These are phyloP conservation scores for Umbelopsis sp. DNA, from an alignment of 192 early-diverging fungal species.

Conservation along the genomic window DNA sequence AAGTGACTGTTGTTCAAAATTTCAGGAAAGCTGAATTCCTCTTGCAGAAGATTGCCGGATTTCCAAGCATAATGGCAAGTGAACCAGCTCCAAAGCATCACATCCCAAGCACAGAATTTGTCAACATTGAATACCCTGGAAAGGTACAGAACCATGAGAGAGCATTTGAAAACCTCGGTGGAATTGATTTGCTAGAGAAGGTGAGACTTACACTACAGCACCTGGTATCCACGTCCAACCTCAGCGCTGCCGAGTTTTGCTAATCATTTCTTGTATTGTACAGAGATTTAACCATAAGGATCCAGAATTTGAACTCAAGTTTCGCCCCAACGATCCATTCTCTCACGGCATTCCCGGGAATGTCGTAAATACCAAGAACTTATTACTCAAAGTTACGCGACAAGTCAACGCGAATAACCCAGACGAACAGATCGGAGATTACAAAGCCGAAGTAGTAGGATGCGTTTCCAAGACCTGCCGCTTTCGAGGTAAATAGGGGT, in stretches of 20 bases:
- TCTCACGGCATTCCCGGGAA: slow-evolving; percentile 67
- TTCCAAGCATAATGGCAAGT: background rate
- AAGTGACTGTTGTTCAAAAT: too few relatives aligned
- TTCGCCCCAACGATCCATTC: slow-evolving; percentile 59
- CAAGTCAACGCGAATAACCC: slow-evolving; percentile 35
- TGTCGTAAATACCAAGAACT: slow-evolving; percentile 53
- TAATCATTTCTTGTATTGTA: background rate
- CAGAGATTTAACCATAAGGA: slow-evolving; percentile 45
- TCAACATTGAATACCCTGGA: slow-evolving; percentile 62
- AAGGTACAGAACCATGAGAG: slow-evolving; percentile 42
- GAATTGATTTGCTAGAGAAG: slow-evolving; percentile 43
- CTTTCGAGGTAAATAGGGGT: slow-evolving; percentile 55
- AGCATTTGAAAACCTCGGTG: slow-evolving; percentile 52
- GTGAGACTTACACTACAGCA: slow-evolving; percentile 24
- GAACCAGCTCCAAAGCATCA: slow-evolving; percentile 12
- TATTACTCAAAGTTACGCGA: slow-evolving; percentile 63
- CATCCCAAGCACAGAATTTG: slow-evolving; percentile 35
- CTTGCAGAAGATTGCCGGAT: background rate
- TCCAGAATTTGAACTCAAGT: slow-evolving; percentile 52
- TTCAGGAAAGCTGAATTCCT: too few relatives aligned
- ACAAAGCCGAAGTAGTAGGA: slow-evolving; percentile 55
- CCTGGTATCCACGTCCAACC: background rate
- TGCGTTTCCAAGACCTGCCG: slow-evolving; percentile 57
- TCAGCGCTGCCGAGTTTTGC: background rate
- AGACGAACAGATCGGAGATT: slow-evolving; percentile 8